A percentile compares a stretch with the other conserved stretches of the same genome.
Conservation (phyloP, 495 filamentous ascomycete genomes). For the Trypethelium eluteriae region DNA sequence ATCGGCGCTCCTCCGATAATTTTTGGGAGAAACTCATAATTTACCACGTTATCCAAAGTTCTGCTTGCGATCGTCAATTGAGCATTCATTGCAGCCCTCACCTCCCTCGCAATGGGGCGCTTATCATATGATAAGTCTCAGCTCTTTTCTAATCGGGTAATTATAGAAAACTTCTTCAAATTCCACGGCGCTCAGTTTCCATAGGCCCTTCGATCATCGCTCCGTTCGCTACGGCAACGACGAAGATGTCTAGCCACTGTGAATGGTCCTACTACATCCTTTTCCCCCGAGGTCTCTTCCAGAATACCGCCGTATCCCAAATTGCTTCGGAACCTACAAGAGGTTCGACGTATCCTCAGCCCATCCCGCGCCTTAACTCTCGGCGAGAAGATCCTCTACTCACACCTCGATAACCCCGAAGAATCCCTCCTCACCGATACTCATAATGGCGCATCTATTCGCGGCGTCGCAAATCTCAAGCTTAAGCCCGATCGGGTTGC, state of each 20-base stretch:
- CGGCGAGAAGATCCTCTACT: constrained; percentile 96
- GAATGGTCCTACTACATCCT: constrained; percentile 8
- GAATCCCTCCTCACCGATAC: constrained; percentile 76
- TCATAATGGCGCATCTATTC: constrained; percentile 68
- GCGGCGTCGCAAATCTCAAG: constrained; percentile 88
- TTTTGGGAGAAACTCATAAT: no score
- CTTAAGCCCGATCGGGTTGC: constrained; percentile 96
- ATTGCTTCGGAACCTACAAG: constrained; percentile 48
- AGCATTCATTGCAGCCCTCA: neutral
- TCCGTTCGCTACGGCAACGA: neutral
- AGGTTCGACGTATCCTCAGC: constrained; percentile 68
- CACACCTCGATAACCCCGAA: constrained; percentile 79
- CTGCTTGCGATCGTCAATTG: neutral
- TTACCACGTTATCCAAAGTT: no score
- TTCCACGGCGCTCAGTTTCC: neutral
- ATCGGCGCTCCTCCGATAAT: no score
- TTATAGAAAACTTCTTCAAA: neutral
- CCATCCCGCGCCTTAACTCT: constrained; percentile 63
- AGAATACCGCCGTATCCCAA: constrained; percentile 59
- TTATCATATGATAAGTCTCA: neutral
- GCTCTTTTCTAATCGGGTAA: neutral
- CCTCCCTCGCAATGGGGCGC: neutral
- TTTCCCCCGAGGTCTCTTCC: constrained; percentile 35
- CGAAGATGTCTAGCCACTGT: constrained; percentile 26
- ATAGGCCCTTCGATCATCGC: neutral